Conservation (phyloP, 805 yeast species). For the Yarrowia sp. region DNA sequence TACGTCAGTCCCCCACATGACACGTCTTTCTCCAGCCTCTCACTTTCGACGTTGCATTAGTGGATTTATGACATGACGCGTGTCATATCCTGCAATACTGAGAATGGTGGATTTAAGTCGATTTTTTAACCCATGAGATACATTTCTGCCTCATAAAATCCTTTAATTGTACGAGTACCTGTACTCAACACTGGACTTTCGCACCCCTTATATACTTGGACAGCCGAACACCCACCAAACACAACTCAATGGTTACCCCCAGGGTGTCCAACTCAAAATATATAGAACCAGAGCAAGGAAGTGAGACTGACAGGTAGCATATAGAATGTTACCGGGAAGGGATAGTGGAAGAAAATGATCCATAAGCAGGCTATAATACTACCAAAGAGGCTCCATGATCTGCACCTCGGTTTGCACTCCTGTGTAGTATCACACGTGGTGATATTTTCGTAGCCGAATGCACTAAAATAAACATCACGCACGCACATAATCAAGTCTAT, state of each 20-base stretch:
- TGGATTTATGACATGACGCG: not conserved
- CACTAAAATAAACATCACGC: not conserved
- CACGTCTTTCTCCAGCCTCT: not conserved
- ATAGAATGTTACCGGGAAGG: not conserved
- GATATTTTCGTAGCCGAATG: too few relatives aligned
- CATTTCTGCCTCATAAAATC: too few relatives aligned
- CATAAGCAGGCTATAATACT: too few relatives aligned
- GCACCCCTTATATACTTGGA: not conserved
- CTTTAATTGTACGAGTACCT: too few relatives aligned
- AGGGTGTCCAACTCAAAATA: not conserved
- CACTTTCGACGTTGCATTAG: not conserved
- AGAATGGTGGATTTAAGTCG: not conserved
- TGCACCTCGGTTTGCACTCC: not conserved
- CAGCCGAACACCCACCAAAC: too few relatives aligned
- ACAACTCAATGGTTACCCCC: not conserved
- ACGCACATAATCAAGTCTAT: conserved; percentile 9
- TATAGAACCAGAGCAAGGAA: not conserved
- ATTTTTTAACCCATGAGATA: too few relatives aligned
- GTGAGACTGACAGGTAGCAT: not conserved
- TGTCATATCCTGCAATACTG: not conserved
- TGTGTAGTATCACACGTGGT: too few relatives aligned
- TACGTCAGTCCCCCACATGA: not conserved
- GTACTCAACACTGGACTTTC: not conserved
- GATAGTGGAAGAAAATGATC: not conserved
- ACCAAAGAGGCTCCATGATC: not conserved